A percentile compares a stretch with the other conserved stretches of the same genome.
Conservation (phyloP, 2,329 filamentous ascomycete species). For the Xylaria sp. region DNA sequence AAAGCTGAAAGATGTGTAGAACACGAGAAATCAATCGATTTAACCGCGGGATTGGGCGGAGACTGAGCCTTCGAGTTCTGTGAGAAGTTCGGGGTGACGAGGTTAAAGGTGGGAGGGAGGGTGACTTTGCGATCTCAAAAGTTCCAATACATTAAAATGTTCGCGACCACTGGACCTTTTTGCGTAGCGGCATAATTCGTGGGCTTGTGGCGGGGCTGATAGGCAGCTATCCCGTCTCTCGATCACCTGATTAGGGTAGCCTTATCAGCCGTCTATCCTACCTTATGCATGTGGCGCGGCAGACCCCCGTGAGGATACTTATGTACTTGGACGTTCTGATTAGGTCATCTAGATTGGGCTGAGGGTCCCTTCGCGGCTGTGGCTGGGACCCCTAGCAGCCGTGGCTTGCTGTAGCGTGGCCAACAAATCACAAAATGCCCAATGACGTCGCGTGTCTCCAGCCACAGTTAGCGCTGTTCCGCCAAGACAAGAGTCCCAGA, state of each 20-base stretch:
- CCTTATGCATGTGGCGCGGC: not conserved
- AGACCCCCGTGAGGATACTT: too few species aligned
- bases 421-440: conserved; percentile 7
- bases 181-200: conserved; percentile 28
- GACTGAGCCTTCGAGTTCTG: conserved; percentile 99
- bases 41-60: conserved; percentile 96
- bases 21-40: conserved; percentile 99
- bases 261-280: not conserved
- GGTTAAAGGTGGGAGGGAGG: conserved; percentile 42
- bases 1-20: conserved; percentile 51
- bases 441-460: conserved; percentile 29
- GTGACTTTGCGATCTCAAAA: conserved; percentile 36
- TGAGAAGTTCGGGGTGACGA: conserved; percentile 39
- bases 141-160: conserved; percentile 31
- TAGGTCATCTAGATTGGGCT: not conserved
- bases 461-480: conserved; percentile 27
- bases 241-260: conserved; percentile 42
- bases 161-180: conserved; percentile 27
- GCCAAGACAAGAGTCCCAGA: conserved; percentile 19
- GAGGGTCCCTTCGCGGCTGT: not conserved
- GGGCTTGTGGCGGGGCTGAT: conserved; percentile 24
- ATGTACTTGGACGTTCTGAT: not conserved
- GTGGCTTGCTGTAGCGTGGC: conserved; percentile 14
- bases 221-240: not conserved
- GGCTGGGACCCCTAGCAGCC: not conserved